A percentile compares a stretch with the other conserved stretches of the same genome.
Evolutionary conservation across 2,329 filamentous ascomycete species (phyloP).

Genomic region (Hypoxylon sp.): DNA sequence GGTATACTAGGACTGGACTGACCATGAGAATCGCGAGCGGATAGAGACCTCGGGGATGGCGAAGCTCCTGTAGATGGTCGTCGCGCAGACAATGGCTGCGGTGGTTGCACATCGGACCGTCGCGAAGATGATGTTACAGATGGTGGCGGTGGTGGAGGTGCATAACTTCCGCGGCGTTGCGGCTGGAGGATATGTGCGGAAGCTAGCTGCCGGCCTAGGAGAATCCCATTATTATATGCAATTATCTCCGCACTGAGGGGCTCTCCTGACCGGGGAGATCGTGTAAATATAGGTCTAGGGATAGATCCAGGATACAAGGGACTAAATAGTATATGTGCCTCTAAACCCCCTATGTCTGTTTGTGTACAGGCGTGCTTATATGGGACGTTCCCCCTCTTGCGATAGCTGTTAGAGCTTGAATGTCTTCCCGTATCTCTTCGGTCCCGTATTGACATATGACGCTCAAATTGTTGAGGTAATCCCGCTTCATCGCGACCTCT

Average conservation of each 20-base stretch:
- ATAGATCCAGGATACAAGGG: background rate
- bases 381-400: background rate
- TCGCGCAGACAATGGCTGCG: background rate
- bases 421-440: background rate
- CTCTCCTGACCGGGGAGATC: background rate
- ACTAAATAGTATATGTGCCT: background rate
- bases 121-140: background rate
- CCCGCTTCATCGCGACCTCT: background rate
- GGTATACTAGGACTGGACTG: background rate
- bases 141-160: background rate
- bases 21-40: background rate
- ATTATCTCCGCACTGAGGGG: background rate
- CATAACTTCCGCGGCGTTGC: background rate
- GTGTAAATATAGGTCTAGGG: too few species aligned
- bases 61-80: background rate
- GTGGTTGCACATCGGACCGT: background rate
- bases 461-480: background rate
- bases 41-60: background rate
- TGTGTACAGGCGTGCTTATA: constrained; percentile 1
- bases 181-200: background rate
- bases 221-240: background rate
- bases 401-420: background rate
- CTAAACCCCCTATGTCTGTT: background rate
- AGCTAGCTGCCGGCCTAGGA: background rate
- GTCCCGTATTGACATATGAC: constrained; percentile 11